phyloP scores from a whole-genome alignment of 345 rosid genomes.

The Eucalyptus globulus region DNA sequence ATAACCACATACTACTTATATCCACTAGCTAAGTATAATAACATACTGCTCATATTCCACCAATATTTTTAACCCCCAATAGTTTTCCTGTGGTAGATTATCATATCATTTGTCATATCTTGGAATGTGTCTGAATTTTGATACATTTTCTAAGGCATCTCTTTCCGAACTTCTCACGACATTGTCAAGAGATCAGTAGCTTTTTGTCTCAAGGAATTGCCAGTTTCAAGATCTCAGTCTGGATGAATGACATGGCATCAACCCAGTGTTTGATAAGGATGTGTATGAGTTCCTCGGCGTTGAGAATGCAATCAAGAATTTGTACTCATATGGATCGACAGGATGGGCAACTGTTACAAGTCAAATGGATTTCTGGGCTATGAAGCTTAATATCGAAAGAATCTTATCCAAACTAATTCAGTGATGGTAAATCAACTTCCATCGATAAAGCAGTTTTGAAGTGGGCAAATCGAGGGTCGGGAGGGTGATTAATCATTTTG shows the following conservation, averaged over 20 bases:
- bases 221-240: conserved; percentile 64
- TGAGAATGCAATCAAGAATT: conserved; percentile 66
- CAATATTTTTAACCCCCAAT: background rate
- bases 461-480: too few species aligned
- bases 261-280: conserved; percentile 56
- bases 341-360: conserved; percentile 55
- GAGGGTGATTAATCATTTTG: too few species aligned
- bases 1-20: too few species aligned
- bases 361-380: conserved; percentile 62
- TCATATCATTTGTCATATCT: background rate
- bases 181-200: conserved; percentile 80
- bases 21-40: too few species aligned
- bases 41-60: too few species aligned
- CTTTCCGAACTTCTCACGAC: conserved; percentile 92
- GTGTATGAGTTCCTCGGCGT: conserved; percentile 75
- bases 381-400: conserved; percentile 30
- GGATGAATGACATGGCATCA: conserved; percentile 51
- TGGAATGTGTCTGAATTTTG: background rate
- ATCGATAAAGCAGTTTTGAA: background rate
- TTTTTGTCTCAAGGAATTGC: conserved; percentile 48
- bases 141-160: conserved; percentile 45
- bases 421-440: background rate
- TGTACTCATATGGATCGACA: conserved; percentile 76
- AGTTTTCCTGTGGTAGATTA: background rate
- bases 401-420: background rate